phyloP scores from a whole-genome alignment of 768 basidiomycete species.

The Crassisporium funariophilum region DNA sequence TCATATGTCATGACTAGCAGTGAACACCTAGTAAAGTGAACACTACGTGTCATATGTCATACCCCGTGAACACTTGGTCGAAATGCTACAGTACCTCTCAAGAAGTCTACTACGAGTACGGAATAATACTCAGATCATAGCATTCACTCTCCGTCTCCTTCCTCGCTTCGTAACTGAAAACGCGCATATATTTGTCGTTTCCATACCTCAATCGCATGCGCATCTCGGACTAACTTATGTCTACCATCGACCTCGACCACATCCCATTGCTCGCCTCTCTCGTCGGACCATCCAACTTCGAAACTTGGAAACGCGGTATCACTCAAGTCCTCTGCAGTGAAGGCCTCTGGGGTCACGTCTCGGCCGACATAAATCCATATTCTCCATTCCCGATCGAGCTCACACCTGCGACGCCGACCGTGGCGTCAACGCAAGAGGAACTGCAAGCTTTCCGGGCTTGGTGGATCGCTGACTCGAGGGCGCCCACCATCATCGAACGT shows the following conservation, averaged over 20 bases:
- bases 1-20: too few relatives aligned
- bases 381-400: conserved; percentile 1
- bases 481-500: conserved; percentile 6
- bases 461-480: conserved; percentile 8
- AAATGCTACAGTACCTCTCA: too few relatives aligned
- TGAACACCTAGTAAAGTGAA: too few relatives aligned
- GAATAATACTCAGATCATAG: too few relatives aligned
- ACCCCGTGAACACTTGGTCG: too few relatives aligned
- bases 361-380: conserved; percentile 3
- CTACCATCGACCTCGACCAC: conserved; percentile 14
- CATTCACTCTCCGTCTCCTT: too few relatives aligned
- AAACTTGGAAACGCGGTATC: conserved; percentile 10
- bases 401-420: background rate
- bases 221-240: background rate
- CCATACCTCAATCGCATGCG: background rate
- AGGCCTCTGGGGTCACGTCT: conserved; percentile 13
- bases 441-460: conserved; percentile 7
- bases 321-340: conserved; percentile 9
- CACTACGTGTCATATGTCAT: too few relatives aligned
- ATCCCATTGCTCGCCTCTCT: conserved; percentile 12
- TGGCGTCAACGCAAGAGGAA: conserved; percentile 4
- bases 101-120: too few relatives aligned
- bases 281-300: conserved; percentile 7
- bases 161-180: too few relatives aligned
- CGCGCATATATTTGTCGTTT: conserved; percentile 6